Conservation (phyloP, 2,329 filamentous ascomycete species). For the Fusarium fracticaudum region DNA sequence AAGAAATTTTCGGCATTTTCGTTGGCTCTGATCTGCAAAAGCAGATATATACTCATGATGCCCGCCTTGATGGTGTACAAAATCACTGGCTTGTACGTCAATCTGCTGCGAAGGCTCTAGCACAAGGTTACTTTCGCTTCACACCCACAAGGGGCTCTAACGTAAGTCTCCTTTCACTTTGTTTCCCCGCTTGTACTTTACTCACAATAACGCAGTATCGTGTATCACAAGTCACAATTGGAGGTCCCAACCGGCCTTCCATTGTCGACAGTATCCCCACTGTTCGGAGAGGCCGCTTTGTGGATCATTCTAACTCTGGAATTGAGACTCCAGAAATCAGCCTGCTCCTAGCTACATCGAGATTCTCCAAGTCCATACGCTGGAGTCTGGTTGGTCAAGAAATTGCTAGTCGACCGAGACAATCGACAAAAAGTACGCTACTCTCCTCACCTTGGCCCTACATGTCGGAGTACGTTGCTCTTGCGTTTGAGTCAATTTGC, state of each 20-base stretch:
- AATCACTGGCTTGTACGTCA: neutral
- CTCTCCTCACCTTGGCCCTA: neutral
- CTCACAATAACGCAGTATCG: neutral
- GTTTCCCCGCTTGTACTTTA: accelerated
- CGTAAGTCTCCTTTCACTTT: neutral
- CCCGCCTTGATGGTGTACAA: accelerated
- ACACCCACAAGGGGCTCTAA: accelerated
- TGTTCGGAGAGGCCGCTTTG: accelerated
- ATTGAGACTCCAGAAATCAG: neutral
- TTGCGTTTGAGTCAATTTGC: neutral
- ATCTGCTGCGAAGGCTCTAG: neutral
- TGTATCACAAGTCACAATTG: neutral
- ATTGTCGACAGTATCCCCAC: neutral
- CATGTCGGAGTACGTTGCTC: neutral
- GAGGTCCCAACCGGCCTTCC: neutral
- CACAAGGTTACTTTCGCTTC: neutral
- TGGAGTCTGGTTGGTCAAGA: neutral
- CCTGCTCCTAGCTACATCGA: neutral
- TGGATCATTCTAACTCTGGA: neutral
- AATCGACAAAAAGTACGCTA: neutral
- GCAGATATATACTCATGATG: accelerated
- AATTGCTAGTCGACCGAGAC: neutral
- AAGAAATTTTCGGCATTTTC: neutral
- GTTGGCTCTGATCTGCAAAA: neutral
- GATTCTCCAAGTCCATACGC: neutral